phyloP scores from a whole-genome alignment of 2,329 filamentous ascomycete species.

The Sporothrix pallida region DNA sequence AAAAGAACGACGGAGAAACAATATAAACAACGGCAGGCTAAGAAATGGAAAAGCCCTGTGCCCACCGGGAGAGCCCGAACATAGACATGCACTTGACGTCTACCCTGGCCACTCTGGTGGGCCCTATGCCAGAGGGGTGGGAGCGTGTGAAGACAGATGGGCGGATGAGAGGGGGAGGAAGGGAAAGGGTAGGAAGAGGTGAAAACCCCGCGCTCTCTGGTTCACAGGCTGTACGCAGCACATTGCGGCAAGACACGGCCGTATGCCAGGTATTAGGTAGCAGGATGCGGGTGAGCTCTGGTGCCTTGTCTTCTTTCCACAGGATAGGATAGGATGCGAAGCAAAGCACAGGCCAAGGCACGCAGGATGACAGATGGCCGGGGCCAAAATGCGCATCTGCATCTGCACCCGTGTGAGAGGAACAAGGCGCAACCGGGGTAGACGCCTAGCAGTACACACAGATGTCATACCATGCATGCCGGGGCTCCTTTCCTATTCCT shows the following conservation, averaged over 20 bases:
- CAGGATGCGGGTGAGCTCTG: not conserved
- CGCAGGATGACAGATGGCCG: slow-evolving; percentile 21
- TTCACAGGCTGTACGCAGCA: slow-evolving; percentile 17
- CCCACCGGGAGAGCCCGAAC: slow-evolving; percentile 33
- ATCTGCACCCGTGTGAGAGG: not conserved
- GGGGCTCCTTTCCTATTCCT: not conserved
- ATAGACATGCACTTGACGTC: slow-evolving; percentile 29
- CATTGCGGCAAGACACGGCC: slow-evolving; percentile 22
- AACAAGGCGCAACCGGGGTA: slow-evolving; percentile 2
- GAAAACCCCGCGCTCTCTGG: slow-evolving; percentile 27
- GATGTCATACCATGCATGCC: slow-evolving; percentile 21
- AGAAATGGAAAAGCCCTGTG: slow-evolving; percentile 2
- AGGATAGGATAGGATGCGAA: not conserved
- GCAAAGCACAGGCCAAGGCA: slow-evolving; percentile 24
- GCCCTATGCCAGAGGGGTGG: slow-evolving; percentile 8
- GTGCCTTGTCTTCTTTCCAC: not conserved
- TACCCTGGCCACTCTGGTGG: slow-evolving; percentile 19
- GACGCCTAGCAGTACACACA: not conserved
- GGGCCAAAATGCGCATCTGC: slow-evolving; percentile 1
- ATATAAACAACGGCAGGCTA: slow-evolving; percentile 17
- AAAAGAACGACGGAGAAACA: not conserved
- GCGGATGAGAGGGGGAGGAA: not conserved
- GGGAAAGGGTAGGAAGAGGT: slow-evolving; percentile 5
- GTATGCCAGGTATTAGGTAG: not conserved
- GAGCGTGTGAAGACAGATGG: not conserved